Percentiles rank a stretch among this genome's conserved stretches.
These are phyloP conservation scores for Diospyros lotus DNA, from an alignment of 148 eudicot species.

Conservation along the genomic window DNA sequence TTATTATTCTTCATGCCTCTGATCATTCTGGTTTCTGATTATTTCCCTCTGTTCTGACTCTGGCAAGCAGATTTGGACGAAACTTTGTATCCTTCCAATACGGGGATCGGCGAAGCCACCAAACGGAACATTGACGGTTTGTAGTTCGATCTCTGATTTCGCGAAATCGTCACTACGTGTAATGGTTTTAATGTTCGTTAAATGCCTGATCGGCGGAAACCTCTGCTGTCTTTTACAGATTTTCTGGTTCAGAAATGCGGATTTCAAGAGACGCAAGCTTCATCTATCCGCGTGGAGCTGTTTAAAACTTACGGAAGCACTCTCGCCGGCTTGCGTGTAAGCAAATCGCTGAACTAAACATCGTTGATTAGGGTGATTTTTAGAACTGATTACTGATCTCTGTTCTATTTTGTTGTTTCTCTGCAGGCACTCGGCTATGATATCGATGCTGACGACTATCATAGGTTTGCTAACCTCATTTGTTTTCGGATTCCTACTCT, in stretches of 20 bases:
- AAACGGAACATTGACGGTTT: constrained; percentile 74
- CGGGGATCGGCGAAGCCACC: constrained; percentile 55
- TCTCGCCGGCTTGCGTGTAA: constrained; percentile 84
- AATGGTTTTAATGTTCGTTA: too few relatives aligned
- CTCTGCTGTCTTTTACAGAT: constrained; percentile 29
- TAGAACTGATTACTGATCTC: too few relatives aligned
- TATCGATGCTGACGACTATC: constrained; percentile 74
- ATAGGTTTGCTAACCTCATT: constrained; percentile 9
- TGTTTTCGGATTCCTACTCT: neutral
- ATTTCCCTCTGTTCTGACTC: too few relatives aligned
- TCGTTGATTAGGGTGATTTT: neutral
- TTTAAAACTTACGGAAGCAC: too few relatives aligned
- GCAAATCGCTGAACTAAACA: neutral
- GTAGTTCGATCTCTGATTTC: neutral
- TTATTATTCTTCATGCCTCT: too few relatives aligned
- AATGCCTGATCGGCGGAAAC: too few relatives aligned
- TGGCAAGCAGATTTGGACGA: constrained; percentile 76
- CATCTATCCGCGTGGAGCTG: too few relatives aligned
- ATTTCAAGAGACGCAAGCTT: constrained; percentile 42
- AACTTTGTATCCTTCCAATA: constrained; percentile 64
- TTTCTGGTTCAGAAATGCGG: constrained; percentile 77
- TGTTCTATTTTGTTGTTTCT: too few relatives aligned
- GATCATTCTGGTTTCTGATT: too few relatives aligned
- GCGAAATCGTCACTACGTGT: too few relatives aligned
- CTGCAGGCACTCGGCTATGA: constrained; percentile 73